Base-by-base conservation (phyloP, 2,329 filamentous ascomycete species). In the Rutstroemia sydowiana region DNA sequence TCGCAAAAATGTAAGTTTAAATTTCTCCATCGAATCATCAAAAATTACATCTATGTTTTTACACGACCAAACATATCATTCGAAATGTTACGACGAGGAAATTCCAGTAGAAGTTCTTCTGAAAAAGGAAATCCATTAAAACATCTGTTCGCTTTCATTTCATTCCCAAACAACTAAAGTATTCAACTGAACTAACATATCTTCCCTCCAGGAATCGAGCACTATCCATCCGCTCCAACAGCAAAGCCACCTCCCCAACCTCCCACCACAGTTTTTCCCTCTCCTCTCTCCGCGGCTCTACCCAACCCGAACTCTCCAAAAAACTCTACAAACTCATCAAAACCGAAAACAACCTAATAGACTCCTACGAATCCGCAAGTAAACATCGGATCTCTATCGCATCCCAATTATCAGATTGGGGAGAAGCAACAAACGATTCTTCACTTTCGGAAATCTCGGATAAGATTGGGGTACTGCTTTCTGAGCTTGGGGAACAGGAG, bases 311-410 rank as follows among this genome's bases (percentile, higher is more conserved):
- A 69, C 80, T 96, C 26, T 90, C 88, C 63, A 89, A 88, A 70
- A 88, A 85, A 67, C 82, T 98, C 47, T 95, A 85, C 77, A 86
- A 85, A 62, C 79, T 98, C 55, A 95, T 97, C 76, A 98, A 98
- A 74, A 88, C 87, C 45, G 87, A 95, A 71, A 97, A 96, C 75
- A 84, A 86, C 66, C 84, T 91, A 32, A 90, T 97, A 63, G 76
- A 79, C 45, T 86, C 88, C 45, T 86, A 96, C 72, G 89, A 95
- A 72, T 74, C 81, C 6, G 93, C 92, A 6, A 88, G 84, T 45
- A 86, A 85, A 54, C 92, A 96, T 73, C 87, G 90, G 52, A 73
- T 88, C 55, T 81, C 82, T 45, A 90, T 97, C 64, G 93, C 91
- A 14, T 82, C 84, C 10, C 92, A 97, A 73, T 81, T 98, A 41